These are phyloP conservation scores for Ogataea nitratoaversa DNA, from an alignment of 805 yeast genomes.

Conservation along the genomic window DNA sequence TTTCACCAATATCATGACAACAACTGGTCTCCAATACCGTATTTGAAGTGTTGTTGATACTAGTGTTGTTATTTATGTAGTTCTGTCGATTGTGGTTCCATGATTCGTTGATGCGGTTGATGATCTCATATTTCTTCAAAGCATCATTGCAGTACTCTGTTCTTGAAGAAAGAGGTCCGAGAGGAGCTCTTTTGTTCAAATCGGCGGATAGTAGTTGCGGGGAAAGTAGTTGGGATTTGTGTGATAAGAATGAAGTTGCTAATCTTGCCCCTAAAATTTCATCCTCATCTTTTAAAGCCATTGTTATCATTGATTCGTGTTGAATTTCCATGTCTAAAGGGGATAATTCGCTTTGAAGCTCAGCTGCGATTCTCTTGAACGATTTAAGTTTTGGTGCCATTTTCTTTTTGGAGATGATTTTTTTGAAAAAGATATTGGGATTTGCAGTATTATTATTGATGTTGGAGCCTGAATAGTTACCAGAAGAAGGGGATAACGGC, in stretches of 20 bases:
- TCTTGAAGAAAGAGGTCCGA: too few species aligned
- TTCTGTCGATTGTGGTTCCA: slow-evolving; percentile 30
- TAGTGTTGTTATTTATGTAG: neutral
- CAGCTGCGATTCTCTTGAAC: slow-evolving; percentile 31
- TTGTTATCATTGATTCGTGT: slow-evolving; percentile 32
- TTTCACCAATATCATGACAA: too few species aligned
- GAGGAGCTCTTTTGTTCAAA: too few species aligned
- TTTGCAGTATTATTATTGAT: slow-evolving; percentile 1
- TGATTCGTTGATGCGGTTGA: slow-evolving; percentile 32
- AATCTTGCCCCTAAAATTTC: slow-evolving; percentile 15
- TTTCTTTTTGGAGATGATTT: slow-evolving; percentile 24
- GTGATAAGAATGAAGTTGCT: slow-evolving; percentile 11
- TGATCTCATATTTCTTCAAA: slow-evolving; percentile 30
- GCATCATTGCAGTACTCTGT: too few species aligned
- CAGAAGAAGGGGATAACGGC: neutral
- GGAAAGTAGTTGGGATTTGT: neutral
- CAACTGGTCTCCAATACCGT: too few species aligned
- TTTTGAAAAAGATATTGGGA: slow-evolving; percentile 28
- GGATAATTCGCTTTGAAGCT: slow-evolving; percentile 30
- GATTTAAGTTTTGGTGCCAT: slow-evolving; percentile 33
- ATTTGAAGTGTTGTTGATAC: too few species aligned
- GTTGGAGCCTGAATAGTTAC: neutral
- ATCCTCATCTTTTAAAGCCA: slow-evolving; percentile 29
- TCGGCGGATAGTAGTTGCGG: slow-evolving; percentile 5
- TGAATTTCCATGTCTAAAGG: slow-evolving; percentile 33